These are phyloP conservation scores for Xylaria longipes DNA, from an alignment of 495 filamentous ascomycete genomes.

Conservation along the genomic window DNA sequence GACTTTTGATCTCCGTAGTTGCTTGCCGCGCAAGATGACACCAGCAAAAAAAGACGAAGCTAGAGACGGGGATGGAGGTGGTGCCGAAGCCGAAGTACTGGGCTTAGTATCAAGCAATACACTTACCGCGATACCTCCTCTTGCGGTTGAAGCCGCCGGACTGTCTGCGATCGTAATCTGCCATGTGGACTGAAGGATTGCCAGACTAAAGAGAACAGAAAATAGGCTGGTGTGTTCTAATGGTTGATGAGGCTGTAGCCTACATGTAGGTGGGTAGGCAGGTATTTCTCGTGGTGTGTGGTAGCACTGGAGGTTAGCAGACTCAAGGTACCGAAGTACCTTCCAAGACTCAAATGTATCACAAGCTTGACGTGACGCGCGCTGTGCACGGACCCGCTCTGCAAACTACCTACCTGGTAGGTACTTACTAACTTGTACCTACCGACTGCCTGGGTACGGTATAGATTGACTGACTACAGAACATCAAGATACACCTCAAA, in stretches of 20 bases:
- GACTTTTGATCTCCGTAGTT: slow-evolving; percentile 45
- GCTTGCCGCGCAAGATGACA: slow-evolving; percentile 12
- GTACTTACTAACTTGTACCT: background rate
- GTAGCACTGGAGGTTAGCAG: background rate
- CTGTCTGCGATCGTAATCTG: slow-evolving; percentile 73
- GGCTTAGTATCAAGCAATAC: slow-evolving; percentile 12
- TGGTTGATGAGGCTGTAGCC: slow-evolving; percentile 7
- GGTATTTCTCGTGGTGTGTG: slow-evolving; percentile 7
- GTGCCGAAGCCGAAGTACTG: background rate
- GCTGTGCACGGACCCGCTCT: slow-evolving; percentile 22
- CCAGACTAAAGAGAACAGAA: slow-evolving; percentile 9
- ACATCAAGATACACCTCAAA: background rate
- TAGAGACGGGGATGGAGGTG: slow-evolving; percentile 12
- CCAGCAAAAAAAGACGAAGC: slow-evolving; percentile 18
- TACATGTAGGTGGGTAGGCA: background rate
- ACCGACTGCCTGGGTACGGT: background rate
- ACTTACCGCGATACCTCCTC: slow-evolving; percentile 61
- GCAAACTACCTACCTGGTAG: background rate
- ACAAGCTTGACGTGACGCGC: slow-evolving; percentile 24
- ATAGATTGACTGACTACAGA: background rate
- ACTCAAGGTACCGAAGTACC: background rate
- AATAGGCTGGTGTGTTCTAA: slow-evolving; percentile 17
- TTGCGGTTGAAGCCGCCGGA: slow-evolving; percentile 65
- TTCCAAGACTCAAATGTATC: background rate
- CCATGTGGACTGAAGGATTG: slow-evolving; percentile 57